These are phyloP conservation scores for Microbotryomycetes sp. DNA, from an alignment of 1,284 basidiomycete species.

Conservation along the genomic window DNA sequence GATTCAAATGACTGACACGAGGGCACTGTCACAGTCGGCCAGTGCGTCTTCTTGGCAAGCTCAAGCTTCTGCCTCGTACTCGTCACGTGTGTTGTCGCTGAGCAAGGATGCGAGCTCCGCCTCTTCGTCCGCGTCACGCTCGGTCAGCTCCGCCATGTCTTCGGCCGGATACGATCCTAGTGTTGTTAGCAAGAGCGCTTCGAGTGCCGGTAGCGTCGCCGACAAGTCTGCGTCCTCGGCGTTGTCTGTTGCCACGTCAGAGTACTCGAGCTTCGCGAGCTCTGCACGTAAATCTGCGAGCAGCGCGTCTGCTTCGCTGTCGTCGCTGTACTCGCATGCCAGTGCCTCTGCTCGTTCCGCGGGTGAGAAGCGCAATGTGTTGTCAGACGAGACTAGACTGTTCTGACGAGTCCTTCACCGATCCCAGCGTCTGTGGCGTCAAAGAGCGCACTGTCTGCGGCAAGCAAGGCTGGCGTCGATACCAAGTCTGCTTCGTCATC, in stretches of 20 bases:
- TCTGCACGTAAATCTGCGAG: not conserved
- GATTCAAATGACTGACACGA: constrained; percentile 1
- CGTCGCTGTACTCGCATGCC: not conserved
- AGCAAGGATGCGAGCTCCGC: constrained; percentile 24
- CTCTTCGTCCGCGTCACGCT: constrained; percentile 14
- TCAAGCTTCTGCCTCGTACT: not conserved
- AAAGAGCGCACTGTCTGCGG: not conserved
- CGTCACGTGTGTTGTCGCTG: constrained; percentile 7
- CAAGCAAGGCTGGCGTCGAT: constrained; percentile 1
- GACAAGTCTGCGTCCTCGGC: constrained; percentile 1
- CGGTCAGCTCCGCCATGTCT: constrained; percentile 3
- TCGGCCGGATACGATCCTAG: constrained; percentile 6
- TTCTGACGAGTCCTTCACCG: no score
- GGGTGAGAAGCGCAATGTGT: not conserved
- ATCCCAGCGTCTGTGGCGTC: not conserved
- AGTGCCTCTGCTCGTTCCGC: not conserved
- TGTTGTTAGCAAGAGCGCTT: constrained; percentile 7
- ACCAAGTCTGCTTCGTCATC: constrained; percentile 2
- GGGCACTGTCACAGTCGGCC: constrained; percentile 9
- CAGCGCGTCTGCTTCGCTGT: not conserved
- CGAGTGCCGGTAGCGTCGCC: constrained; percentile 6
- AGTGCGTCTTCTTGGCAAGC: not conserved
- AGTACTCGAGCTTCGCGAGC: not conserved
- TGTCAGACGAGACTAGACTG: no score
- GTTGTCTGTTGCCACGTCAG: not conserved